Evolutionary conservation across 1,139 yeast genomes (phyloP).

Genomic region (Blastobotrys apis): DNA sequence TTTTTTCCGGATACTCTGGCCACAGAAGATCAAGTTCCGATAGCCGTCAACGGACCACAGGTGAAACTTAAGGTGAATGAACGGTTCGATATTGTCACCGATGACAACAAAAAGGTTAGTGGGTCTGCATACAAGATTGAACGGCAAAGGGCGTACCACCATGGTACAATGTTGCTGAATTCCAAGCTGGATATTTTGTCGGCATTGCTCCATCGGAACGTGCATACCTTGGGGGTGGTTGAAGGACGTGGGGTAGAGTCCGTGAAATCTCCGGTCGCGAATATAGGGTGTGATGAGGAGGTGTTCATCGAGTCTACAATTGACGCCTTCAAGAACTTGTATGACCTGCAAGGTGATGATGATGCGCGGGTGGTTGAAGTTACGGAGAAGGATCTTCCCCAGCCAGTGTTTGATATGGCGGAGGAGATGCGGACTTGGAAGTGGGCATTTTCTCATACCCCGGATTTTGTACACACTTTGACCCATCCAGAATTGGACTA

Average conservation of each 20-base stretch:
- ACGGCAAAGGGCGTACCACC: constrained; percentile 82
- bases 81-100: constrained; percentile 72
- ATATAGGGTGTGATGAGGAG: constrained; percentile 47
- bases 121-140: constrained; percentile 91
- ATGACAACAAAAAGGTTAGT: constrained; percentile 56
- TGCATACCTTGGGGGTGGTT: constrained; percentile 43
- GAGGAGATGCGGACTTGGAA: constrained; percentile 52
- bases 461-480: constrained; percentile 52
- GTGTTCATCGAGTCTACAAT: constrained; percentile 48
- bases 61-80: constrained; percentile 49
- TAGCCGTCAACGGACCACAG: constrained; percentile 29
- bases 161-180: constrained; percentile 87
- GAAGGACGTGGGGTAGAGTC: constrained; percentile 67
- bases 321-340: constrained; percentile 39
- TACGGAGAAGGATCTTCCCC: constrained; percentile 39
- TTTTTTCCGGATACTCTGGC: not conserved
- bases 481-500: constrained; percentile 34
- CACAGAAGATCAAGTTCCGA: constrained; percentile 10
- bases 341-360: constrained; percentile 19
- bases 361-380: constrained; percentile 18
- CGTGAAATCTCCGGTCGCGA: constrained; percentile 71
- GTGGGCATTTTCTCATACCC: constrained; percentile 73
- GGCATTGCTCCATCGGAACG: constrained; percentile 51
- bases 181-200: constrained; percentile 58
- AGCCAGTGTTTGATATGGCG: constrained; percentile 44